Conservation (phyloP, 495 filamentous ascomycete species). For the Trichoderma asperelloides region DNA sequence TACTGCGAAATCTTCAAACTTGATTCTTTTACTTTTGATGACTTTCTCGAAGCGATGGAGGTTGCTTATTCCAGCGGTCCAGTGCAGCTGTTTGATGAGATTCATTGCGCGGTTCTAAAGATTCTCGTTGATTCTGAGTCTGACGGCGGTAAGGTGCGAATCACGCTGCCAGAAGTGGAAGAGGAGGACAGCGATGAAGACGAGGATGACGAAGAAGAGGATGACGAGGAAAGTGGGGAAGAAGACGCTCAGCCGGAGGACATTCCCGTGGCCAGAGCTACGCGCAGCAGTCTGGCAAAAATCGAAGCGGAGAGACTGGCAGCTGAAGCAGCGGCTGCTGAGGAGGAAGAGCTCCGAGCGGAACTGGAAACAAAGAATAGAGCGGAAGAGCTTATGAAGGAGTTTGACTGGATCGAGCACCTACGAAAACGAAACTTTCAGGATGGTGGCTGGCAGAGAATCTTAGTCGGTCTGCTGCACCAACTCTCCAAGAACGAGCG, state of each 20-base stretch:
- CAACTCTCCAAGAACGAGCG: slow-evolving; percentile 71
- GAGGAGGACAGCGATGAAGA: slow-evolving; percentile 57
- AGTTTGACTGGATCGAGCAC: slow-evolving; percentile 75
- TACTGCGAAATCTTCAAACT: slow-evolving; percentile 88
- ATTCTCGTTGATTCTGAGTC: slow-evolving; percentile 67
- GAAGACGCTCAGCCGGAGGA: slow-evolving; percentile 49
- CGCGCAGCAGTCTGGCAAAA: slow-evolving; percentile 76
- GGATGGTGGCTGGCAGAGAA: slow-evolving; percentile 84
- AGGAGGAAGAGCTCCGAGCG: slow-evolving; percentile 29
- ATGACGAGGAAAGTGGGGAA: slow-evolving; percentile 41
- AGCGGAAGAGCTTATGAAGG: slow-evolving; percentile 66
- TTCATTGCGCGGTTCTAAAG: slow-evolving; percentile 87
- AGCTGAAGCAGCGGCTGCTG: slow-evolving; percentile 43
- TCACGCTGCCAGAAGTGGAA: slow-evolving; percentile 69
- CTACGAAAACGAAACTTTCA: slow-evolving; percentile 77
- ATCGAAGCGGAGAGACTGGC: slow-evolving; percentile 58
- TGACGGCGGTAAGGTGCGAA: slow-evolving; percentile 68
- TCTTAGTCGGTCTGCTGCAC: slow-evolving; percentile 78
- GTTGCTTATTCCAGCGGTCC: slow-evolving; percentile 67
- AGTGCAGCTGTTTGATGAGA: slow-evolving; percentile 82
- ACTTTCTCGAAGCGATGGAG: slow-evolving; percentile 82
- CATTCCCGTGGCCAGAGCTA: slow-evolving; percentile 59
- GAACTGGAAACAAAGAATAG: slow-evolving; percentile 49
- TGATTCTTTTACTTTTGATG: slow-evolving; percentile 96
- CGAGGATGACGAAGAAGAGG: slow-evolving; percentile 50